phyloP scores from a whole-genome alignment of 176 grass and related monocot genomes.

The Aechmea fasciata region DNA sequence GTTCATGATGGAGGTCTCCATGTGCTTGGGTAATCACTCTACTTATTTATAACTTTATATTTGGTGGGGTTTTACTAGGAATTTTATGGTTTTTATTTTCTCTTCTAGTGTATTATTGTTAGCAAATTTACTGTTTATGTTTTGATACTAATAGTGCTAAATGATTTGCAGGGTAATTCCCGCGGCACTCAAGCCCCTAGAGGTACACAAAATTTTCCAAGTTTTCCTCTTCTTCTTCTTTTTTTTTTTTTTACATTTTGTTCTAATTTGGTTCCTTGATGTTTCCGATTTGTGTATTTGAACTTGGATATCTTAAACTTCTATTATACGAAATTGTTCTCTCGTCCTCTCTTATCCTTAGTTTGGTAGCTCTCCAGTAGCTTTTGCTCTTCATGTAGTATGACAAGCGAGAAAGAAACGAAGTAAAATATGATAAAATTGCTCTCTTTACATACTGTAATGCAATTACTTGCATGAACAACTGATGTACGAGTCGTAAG shows the following conservation, averaged over 20 bases:
- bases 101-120: constrained; percentile 5
- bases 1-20: constrained; percentile 74
- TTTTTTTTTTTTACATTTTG: constrained; percentile 3
- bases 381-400: too few species aligned
- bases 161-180: constrained; percentile 72
- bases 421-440: too few species aligned
- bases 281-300: too few species aligned
- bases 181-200: constrained; percentile 77
- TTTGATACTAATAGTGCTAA: constrained; percentile 18
- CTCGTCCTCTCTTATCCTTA: too few species aligned
- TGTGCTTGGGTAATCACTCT: constrained; percentile 57
- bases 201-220: constrained; percentile 36
- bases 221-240: too few species aligned
- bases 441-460: too few species aligned
- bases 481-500: too few species aligned
- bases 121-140: background rate
- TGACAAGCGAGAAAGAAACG: too few species aligned
- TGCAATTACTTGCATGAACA: too few species aligned
- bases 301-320: too few species aligned
- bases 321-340: too few species aligned
- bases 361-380: too few species aligned
- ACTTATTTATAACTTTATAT: background rate
- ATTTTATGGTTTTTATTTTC: background rate
- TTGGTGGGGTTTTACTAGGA: background rate
- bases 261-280: background rate